phyloP scores from a whole-genome alignment of 2,329 filamentous ascomycete species.

The Talaromyces sp. region DNA sequence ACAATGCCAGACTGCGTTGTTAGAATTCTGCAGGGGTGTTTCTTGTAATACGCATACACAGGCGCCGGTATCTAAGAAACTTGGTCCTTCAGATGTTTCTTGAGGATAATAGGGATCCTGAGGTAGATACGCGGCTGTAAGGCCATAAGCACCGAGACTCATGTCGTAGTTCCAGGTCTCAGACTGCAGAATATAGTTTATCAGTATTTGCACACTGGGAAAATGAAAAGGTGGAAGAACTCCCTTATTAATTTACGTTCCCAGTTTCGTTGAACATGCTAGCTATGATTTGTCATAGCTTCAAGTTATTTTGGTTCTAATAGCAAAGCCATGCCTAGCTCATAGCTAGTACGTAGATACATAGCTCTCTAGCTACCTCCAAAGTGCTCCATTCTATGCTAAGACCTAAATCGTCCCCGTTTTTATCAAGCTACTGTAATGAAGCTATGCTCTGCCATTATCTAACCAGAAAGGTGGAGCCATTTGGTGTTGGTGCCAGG shows the following conservation, averaged over 20 bases:
- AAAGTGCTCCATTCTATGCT: neutral
- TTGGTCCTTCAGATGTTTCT: slow-evolving; percentile 8
- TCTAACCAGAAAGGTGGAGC: neutral
- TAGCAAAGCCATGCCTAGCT: neutral
- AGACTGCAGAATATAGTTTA: neutral
- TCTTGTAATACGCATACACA: slow-evolving; percentile 11
- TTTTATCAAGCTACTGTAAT: neutral
- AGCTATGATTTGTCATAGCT: neutral
- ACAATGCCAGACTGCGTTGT: slow-evolving; percentile 10
- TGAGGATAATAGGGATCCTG: slow-evolving; percentile 13
- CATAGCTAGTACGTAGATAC: neutral
- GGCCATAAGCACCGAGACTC: neutral
- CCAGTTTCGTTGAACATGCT: neutral
- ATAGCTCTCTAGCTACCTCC: neutral
- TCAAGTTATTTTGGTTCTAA: neutral
- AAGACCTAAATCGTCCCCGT: neutral
- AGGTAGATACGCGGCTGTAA: neutral
- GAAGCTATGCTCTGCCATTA: neutral
- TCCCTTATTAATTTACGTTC: neutral
- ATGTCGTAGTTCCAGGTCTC: neutral
- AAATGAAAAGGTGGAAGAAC: neutral
- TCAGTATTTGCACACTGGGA: neutral
- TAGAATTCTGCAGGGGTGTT: neutral
- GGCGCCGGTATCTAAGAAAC: slow-evolving; percentile 7
- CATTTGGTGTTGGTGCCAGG: neutral